These are phyloP conservation scores for Teratosphaeriaceae sp. DNA, from an alignment of 2,329 filamentous ascomycete genomes.

Conservation along the genomic window DNA sequence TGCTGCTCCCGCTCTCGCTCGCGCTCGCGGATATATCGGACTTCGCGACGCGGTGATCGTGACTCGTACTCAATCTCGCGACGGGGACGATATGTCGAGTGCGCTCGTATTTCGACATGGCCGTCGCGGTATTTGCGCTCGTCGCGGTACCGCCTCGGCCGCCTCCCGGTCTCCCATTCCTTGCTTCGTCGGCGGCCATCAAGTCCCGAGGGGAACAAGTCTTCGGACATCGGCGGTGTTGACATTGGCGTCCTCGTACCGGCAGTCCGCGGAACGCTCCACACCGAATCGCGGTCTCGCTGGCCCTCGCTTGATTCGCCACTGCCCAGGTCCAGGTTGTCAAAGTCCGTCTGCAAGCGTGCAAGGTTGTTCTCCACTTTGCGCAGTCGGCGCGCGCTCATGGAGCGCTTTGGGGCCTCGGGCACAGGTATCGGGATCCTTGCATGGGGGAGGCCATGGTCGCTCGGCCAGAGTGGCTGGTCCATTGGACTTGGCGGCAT, in stretches of 20 bases:
- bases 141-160: not conserved
- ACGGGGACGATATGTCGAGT: not conserved
- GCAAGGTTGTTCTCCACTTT: constrained; percentile 1
- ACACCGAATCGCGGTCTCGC: constrained; percentile 2
- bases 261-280: not conserved
- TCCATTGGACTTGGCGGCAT: not conserved
- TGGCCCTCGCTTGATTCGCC: constrained; percentile 7
- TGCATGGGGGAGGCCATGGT: not conserved
- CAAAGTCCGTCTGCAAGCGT: constrained; percentile 2
- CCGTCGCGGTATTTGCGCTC: not conserved
- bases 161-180: not conserved
- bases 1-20: not conserved
- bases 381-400: not conserved
- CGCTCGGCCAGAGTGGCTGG: not conserved
- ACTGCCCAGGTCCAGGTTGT: constrained; percentile 8
- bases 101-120: not conserved
- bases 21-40: not conserved
- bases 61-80: not conserved
- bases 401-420: not conserved
- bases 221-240: constrained; percentile 2
- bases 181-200: constrained; percentile 5
- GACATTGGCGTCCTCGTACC: constrained; percentile 8
- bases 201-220: not conserved
- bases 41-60: not conserved
- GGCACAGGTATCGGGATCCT: not conserved